phyloP scores from a whole-genome alignment of 805 yeast genomes.

The Candida ovalis region DNA sequence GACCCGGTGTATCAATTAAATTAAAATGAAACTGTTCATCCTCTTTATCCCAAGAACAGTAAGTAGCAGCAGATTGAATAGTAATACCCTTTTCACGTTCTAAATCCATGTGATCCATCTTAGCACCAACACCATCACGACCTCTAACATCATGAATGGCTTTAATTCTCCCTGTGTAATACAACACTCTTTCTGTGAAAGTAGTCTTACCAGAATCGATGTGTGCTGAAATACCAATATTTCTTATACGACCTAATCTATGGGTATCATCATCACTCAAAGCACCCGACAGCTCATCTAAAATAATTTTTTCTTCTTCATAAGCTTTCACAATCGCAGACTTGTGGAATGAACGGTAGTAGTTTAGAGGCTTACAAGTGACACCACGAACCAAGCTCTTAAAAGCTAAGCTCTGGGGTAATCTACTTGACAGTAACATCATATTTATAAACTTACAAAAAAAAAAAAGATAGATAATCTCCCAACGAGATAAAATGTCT shows the following conservation, averaged over 20 bases:
- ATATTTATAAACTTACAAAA: background rate
- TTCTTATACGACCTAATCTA: conserved; percentile 64
- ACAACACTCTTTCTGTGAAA: conserved; percentile 94
- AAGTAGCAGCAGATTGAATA: conserved; percentile 98
- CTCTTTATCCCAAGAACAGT: conserved; percentile 90
- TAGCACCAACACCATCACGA: conserved; percentile 96
- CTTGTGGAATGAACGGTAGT: conserved; percentile 32
- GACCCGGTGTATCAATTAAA: conserved; percentile 97
- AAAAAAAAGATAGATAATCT: background rate
- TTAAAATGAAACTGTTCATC: conserved; percentile 75
- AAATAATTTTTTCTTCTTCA: conserved; percentile 68
- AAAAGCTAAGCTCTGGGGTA: conserved; percentile 6
- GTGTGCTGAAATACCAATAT: conserved; percentile 97
- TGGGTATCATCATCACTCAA: conserved; percentile 50
- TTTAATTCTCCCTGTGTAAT: conserved; percentile 94
- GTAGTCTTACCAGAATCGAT: conserved; percentile 98
- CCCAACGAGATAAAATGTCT: too few relatives aligned
- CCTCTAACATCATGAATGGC: conserved; percentile 98
- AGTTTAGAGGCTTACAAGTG: background rate
- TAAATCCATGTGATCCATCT: conserved; percentile 98
- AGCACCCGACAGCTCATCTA: conserved; percentile 51
- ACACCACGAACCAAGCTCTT: conserved; percentile 3
- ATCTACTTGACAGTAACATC: conserved; percentile 5
- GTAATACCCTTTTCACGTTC: conserved; percentile 99
- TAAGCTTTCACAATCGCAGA: conserved; percentile 38